Base-by-base conservation (phyloP, 148 eudicot species). In the Rhododendron henanense region DNA sequence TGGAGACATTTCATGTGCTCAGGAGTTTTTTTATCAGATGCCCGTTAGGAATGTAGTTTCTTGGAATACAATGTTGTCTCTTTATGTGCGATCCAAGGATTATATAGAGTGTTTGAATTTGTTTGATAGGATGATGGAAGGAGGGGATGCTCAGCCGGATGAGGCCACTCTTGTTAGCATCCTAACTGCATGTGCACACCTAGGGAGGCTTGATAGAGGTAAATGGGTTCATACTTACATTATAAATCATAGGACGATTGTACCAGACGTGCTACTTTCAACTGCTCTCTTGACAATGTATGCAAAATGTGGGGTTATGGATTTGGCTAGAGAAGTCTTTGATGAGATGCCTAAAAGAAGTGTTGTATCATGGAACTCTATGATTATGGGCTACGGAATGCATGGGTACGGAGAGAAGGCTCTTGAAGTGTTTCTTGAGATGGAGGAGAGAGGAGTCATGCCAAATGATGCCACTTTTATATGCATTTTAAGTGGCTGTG, bases 241-340 rank as follows among this genome's bases (percentile, higher is more conserved):
- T 84, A 63, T 84, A 37, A 84, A 69, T 5, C 83, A 88, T 69
- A 88, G 44, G 76, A 84, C 41, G 69, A 88, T 92, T 25, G 82
- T 85, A 84, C 89, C 85, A 15, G 95, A 92, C 86, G 90, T 92
- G 39, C 85, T 93, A 78, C 94, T 93, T 79, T 91, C 59, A 47
- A 93, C 95, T 78, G 85, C 91, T 84, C 93, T 92, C 48, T 86
- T 93, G 84, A 93, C 91, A 53, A 92, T 92, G 94, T 93, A 91
- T 85, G 86, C 89, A 4, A 93, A 92, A 85, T 93, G 94, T 71
- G 94, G 93, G 59, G 94, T 88, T 83, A 89, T 93, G 92, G 90
- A 89, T 80, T 80, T 73, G 59, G 94, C 95, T 47, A 88, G 85
- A 88, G 39, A 61, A 25, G 90, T 91, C 63, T 93, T 92, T 86